Evolutionary conservation across 2,329 filamentous ascomycete genomes (phyloP), one percentile per base, ranked within the genome.

Genomic region (Claviceps arundinis): DNA sequence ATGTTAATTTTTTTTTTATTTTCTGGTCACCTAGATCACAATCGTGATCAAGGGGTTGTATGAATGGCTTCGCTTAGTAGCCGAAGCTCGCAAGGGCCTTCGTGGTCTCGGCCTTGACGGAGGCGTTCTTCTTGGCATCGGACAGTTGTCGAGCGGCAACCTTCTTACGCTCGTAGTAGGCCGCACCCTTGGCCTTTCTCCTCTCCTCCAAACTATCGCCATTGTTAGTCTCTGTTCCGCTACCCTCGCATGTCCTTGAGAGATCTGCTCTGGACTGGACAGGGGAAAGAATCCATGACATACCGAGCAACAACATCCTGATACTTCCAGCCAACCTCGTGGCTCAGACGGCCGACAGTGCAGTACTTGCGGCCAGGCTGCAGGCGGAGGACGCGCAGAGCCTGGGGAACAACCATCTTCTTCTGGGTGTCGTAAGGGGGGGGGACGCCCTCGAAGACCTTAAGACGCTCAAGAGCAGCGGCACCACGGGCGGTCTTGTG

Each of bases 121-220:
- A 84, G 64, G 89, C 88, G 73, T 78, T 87, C 85, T 91, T 91
- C 85, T 95, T 86, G 66, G 91, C 90, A 71, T 95, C 87, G 64
- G 84, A 79, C 65, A 96, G 77, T 79, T 94, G 88, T 81, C 86
- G 87, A 72, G 85, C 82, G 65, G 87, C 87, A 64, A 89, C 82
- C 89, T 94, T 95, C 93, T 97, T 98, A 83, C 90, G 89, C 82
- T 95, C 90, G 84, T 97, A 97, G 87, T 96, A 98, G 73, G 93
- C 93, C 65, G 87, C 83, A 70, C 89, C 86, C 89, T 97, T 98
- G 75, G 94, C 91, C 83, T 98, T 98, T 81, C 93, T 88, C 77
- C 91, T 84, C 84, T 98, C 93, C 83, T 98, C 93, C 70, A 98
- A 84, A 77, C 93, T 97, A 19, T 50, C 30, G 68, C 64, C 55